Evolutionary conservation across 23 red algal genomes (phyloP).

Genomic region (Porphyridium purpureum): DNA sequence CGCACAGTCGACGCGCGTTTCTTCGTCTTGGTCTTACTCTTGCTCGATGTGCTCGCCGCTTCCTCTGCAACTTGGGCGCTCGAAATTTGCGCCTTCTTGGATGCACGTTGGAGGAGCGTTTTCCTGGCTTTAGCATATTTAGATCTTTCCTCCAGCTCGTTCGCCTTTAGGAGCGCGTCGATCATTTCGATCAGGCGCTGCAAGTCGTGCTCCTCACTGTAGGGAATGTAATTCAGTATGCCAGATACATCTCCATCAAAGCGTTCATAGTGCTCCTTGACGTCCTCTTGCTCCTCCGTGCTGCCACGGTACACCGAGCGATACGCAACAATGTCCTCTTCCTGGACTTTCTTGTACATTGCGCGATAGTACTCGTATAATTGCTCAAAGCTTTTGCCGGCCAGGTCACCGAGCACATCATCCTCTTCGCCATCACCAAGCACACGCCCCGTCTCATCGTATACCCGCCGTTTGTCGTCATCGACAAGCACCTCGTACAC

Average conservation of each 20-base stretch:
- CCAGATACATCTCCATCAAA: constrained; percentile 11
- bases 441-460: constrained; percentile 22
- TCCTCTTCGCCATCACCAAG: constrained; percentile 4
- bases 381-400: constrained; percentile 11
- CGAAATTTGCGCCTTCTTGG: too few species aligned
- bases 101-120: too few species aligned
- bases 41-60: neutral
- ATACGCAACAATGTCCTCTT: constrained; percentile 23
- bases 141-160: neutral
- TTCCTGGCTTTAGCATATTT: neutral
- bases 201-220: neutral
- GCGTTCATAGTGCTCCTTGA: constrained; percentile 6
- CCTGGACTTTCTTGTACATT: constrained; percentile 1
- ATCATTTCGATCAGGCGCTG: neutral
- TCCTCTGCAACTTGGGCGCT: too few species aligned
- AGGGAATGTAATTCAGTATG: neutral
- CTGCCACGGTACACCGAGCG: constrained; percentile 3
- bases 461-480: constrained; percentile 25
- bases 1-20: neutral
- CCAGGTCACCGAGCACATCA: neutral
- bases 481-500: constrained; percentile 28
- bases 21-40: neutral
- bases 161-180: neutral
- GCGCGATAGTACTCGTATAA: constrained; percentile 10
- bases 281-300: constrained; percentile 12